Evolutionary conservation across 257 asterid species (phyloP).

Genomic region (Eustoma russellianum): DNA sequence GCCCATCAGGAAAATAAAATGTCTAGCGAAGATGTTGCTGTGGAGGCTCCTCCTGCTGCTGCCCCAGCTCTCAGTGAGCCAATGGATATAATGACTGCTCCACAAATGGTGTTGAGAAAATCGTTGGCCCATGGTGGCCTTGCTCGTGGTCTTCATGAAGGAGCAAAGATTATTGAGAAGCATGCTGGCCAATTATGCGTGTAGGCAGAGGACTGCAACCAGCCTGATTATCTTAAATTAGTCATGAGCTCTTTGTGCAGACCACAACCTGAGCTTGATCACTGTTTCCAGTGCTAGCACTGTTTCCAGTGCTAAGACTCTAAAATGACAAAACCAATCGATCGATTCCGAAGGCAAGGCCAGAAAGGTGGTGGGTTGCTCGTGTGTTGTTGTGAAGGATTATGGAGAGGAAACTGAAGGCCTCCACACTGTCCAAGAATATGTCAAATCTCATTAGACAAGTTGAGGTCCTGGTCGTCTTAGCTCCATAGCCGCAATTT

Average conservation of each 20-base stretch:
- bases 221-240: conserved; percentile 54
- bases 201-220: conserved; percentile 63
- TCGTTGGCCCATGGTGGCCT: no score
- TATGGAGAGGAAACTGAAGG: conserved; percentile 71
- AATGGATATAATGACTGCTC: conserved; percentile 56
- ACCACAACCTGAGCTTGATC: conserved; percentile 56
- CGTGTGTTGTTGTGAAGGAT: conserved; percentile 71
- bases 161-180: no score
- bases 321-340: not conserved
- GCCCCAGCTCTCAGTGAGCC: conserved; percentile 51
- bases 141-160: no score
- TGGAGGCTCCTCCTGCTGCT: conserved; percentile 15
- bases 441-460: conserved; percentile 41
- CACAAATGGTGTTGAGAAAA: conserved; percentile 56
- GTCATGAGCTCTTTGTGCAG: conserved; percentile 69
- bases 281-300: no score
- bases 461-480: no score
- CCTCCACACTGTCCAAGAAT: conserved; percentile 63
- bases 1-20: conserved; percentile 1
- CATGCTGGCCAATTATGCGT: conserved; percentile 68
- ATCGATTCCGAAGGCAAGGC: conserved; percentile 79
- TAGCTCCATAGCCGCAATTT: no score
- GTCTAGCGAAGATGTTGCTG: not conserved
- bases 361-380: conserved; percentile 65
- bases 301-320: conserved; percentile 63